Base-by-base conservation (phyloP, 495 filamentous ascomycete genomes). In the Aspergillus egyptiacus region DNA sequence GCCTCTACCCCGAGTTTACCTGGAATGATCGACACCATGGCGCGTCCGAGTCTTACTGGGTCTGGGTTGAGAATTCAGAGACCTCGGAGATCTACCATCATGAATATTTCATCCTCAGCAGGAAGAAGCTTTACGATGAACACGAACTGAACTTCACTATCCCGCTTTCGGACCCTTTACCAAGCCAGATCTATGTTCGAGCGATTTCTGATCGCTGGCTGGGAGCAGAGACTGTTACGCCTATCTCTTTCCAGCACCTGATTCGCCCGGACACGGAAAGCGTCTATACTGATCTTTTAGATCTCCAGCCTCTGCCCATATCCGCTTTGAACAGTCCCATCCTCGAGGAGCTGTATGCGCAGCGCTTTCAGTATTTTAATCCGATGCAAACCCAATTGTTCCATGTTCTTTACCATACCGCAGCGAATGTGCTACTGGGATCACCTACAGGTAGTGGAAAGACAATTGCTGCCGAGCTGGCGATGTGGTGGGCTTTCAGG, bases 401-500 rank as follows among this genome's bases (percentile, higher is more conserved):
- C 64, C 94, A 97, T 58, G 85, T 86, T 34, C 78, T 97, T 10
- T 97, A 97, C 45, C 88, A 97, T 62, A 93, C 91, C 0, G 64
- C 83, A 23, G 82, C 85, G 30, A 99, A 99, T 58, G 91, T 97
- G 6, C 73, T 99, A 4, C 79, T 99, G 6, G 93, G 93, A n/a
- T 96, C 93, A 11, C 93, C 93, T 5, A 99, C 93, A 5, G 93
- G 93, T 40, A 93, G 87, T 72, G 93, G 93, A 47, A 99, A 99
- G 71, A 99, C 93, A 2, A 83, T 99, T 24, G 93, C 93, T 11
- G 87, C 85, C 24, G 93, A 99, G 60, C 63, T 99, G 43, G 94
- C 94, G n/a, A 97, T 99, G 94, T 99, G 93, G 93, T 96, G 89
- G 91, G 90, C 94, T 5, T 97, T 99, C 67, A 83, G 91, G 9